Percentiles rank a stretch among this genome's conserved stretches.
Evolutionary conservation across 2,329 filamentous ascomycete genomes (phyloP).

Genomic region (Aspergillus brasiliensis): DNA sequence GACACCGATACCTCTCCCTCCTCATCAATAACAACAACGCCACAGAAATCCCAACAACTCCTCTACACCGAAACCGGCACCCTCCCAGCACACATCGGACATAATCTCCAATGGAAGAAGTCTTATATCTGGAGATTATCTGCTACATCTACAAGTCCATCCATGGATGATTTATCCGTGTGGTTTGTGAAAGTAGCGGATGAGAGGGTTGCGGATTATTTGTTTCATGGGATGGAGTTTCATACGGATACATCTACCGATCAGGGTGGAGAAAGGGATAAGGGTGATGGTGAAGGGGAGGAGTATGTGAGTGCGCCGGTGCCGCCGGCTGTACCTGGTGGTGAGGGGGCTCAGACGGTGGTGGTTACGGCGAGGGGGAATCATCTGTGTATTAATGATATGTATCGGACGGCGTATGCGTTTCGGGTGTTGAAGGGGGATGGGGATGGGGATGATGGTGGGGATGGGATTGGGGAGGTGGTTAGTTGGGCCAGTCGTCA

Average conservation of each 20-base stretch:
- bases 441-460: not conserved
- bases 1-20: conserved; percentile 20
- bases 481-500: conserved; percentile 48
- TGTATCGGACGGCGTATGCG: conserved; percentile 49
- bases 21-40: conserved; percentile 15
- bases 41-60: conserved; percentile 28
- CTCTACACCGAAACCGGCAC: conserved; percentile 48
- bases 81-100: conserved; percentile 32
- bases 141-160: not conserved
- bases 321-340: conserved; percentile 21
- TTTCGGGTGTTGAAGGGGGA: conserved; percentile 39
- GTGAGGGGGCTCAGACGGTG: conserved; percentile 20
- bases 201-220: conserved; percentile 43
- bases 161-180: conserved; percentile 38
- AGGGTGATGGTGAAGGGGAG: conserved; percentile 7
- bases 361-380: conserved; percentile 43
- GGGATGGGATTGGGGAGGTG: conserved; percentile 25
- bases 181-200: conserved; percentile 48
- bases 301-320: conserved; percentile 27
- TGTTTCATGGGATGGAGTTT: conserved; percentile 49
- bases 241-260: not conserved
- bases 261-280: conserved; percentile 8
- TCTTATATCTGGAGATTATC: conserved; percentile 49
- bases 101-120: conserved; percentile 40
- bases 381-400: conserved; percentile 51